Evolutionary conservation across 2,329 filamentous ascomycete genomes (phyloP).

Genomic region (Cadophora malorum): DNA sequence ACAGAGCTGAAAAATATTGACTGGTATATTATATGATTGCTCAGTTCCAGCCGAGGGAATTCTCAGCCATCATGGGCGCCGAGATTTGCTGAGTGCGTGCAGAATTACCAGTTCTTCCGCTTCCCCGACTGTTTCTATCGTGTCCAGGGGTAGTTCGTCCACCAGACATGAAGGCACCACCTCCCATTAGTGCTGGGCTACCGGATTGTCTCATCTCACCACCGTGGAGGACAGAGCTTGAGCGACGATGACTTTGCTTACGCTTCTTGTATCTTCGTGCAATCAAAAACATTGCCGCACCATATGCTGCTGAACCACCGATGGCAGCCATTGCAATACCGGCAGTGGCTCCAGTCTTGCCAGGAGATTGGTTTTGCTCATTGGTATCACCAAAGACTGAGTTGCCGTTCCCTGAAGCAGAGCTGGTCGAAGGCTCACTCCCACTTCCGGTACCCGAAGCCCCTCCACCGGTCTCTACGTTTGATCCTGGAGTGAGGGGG

Average conservation of each 20-base stretch:
- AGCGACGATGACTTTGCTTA: slow-evolving; percentile 65
- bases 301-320: slow-evolving; percentile 72
- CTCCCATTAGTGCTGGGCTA: slow-evolving; percentile 56
- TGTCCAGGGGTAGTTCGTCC: slow-evolving; percentile 47
- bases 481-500: slow-evolving; percentile 50
- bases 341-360: slow-evolving; percentile 66
- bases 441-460: slow-evolving; percentile 50
- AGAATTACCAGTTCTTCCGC: slow-evolving; percentile 51
- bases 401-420: slow-evolving; percentile 48
- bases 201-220: slow-evolving; percentile 55
- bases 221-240: slow-evolving; percentile 62
- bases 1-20: slow-evolving; percentile 30
- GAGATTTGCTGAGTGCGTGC: slow-evolving; percentile 73
- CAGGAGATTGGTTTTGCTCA: slow-evolving; percentile 52
- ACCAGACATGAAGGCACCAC: slow-evolving; percentile 51
- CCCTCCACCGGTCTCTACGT: slow-evolving; percentile 44
- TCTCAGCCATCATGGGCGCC: slow-evolving; percentile 77
- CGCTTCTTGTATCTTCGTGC: slow-evolving; percentile 74
- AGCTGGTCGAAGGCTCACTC: slow-evolving; percentile 36
- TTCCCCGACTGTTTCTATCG: slow-evolving; percentile 62
- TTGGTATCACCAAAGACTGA: slow-evolving; percentile 46
- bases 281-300: slow-evolving; percentile 78
- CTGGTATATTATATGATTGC: slow-evolving; percentile 30
- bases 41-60: slow-evolving; percentile 80
- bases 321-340: slow-evolving; percentile 70